Evolutionary conservation across 352 stramenopile species (phyloP).

Genomic region (Globisporangium yorkense): DNA sequence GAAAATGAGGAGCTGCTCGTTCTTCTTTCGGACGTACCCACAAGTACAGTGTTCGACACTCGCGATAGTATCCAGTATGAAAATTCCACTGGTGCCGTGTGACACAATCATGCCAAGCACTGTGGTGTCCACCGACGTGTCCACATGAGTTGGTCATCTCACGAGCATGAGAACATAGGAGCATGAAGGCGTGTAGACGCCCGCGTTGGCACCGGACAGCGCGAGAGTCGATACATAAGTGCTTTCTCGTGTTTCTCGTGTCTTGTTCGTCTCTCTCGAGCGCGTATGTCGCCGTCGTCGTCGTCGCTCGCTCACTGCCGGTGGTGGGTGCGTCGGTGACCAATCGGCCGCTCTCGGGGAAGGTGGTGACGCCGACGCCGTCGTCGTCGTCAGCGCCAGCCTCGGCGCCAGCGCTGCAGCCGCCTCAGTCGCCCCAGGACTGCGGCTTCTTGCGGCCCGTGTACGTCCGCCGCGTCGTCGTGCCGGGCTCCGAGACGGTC

Average conservation of each 20-base stretch:
- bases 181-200: no score
- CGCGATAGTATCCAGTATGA: no score
- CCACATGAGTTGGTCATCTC: no score
- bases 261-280: not conserved
- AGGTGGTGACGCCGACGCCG: no score
- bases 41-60: not conserved
- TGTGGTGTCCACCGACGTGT: not conserved
- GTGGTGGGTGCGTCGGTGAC: not conserved
- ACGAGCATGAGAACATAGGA: no score
- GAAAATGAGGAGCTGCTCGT: not conserved
- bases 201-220: no score
- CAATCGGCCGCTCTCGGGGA: not conserved
- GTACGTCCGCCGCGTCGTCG: constrained; percentile 51
- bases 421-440: constrained; percentile 59
- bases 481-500: constrained; percentile 24
- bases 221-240: not conserved
- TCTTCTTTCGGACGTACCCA: not conserved
- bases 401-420: no score
- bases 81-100: not conserved
- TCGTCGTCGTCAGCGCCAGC: no score
- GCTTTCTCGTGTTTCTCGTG: not conserved
- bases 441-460: constrained; percentile 73
- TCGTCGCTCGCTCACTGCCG: not conserved
- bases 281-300: no score
- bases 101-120: not conserved